Evolutionary conservation across 1,139 yeast species (phyloP).

Genomic region (Yamadazyma atlantica): DNA sequence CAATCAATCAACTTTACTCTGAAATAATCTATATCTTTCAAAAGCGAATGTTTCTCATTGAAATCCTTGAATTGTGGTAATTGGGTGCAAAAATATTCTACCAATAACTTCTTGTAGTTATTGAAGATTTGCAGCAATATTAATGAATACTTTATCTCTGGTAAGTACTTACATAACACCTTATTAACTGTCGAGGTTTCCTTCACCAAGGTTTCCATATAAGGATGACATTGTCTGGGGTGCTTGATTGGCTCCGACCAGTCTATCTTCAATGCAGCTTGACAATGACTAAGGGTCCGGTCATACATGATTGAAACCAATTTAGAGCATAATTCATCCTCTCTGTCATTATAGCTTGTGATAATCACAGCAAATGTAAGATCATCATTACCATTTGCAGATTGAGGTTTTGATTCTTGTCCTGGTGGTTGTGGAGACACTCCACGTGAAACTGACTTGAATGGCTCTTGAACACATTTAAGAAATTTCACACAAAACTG

Average conservation of each 20-base stretch:
- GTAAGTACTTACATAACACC: slow-evolving; percentile 59
- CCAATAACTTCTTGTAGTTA: slow-evolving; percentile 55
- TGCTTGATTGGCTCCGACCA: slow-evolving; percentile 48
- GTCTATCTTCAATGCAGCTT: slow-evolving; percentile 44
- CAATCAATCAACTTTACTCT: slow-evolving; percentile 57
- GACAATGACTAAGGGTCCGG: slow-evolving; percentile 52
- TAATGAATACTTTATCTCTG: slow-evolving; percentile 47
- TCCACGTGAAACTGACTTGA: slow-evolving; percentile 8
- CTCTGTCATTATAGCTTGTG: slow-evolving; percentile 55
- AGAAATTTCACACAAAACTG: slow-evolving; percentile 38
- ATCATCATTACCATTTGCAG: slow-evolving; percentile 26
- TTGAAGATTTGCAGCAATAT: slow-evolving; percentile 60
- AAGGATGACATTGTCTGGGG: slow-evolving; percentile 52
- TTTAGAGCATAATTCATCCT: slow-evolving; percentile 63
- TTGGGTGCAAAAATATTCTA: slow-evolving; percentile 53
- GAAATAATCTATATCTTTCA: slow-evolving; percentile 67
- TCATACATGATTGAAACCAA: slow-evolving; percentile 71
- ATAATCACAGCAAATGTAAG: slow-evolving; percentile 33
- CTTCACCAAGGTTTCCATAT: slow-evolving; percentile 67
- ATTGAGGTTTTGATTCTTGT: slow-evolving; percentile 3
- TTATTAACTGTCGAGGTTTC: slow-evolving; percentile 66
- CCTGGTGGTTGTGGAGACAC: slow-evolving; percentile 5
- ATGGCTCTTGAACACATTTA: slow-evolving; percentile 18
- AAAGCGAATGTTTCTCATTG: slow-evolving; percentile 51
- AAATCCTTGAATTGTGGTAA: slow-evolving; percentile 54